A percentile compares a stretch with the other conserved stretches of the same genome.
These are phyloP conservation scores for Crucihimalaya himalaica DNA, from an alignment of 345 rosid species.

Conservation along the genomic window DNA sequence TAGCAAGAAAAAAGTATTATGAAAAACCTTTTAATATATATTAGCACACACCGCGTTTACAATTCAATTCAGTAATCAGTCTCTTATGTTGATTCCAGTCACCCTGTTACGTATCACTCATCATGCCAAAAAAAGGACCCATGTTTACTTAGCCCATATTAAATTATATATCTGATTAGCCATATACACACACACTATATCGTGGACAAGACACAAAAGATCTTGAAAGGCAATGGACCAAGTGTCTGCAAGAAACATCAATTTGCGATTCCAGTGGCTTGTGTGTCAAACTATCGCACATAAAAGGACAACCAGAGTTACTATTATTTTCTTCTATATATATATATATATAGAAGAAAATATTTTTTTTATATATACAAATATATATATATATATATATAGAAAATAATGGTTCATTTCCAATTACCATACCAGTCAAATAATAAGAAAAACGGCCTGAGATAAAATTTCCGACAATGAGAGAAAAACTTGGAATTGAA, in stretches of 20 bases:
- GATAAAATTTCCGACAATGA: not conserved
- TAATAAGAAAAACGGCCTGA: not conserved
- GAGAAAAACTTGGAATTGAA: not conserved
- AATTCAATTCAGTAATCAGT: not conserved
- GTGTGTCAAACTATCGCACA: conserved; percentile 34
- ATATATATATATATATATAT: no score
- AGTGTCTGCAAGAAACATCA: conserved; percentile 24
- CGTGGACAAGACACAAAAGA: conserved; percentile 36
- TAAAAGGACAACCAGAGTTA: not conserved
- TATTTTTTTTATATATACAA: no score
- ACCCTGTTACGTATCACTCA: conserved; percentile 29
- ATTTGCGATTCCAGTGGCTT: not conserved
- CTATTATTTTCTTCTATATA: not conserved
- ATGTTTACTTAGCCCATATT: conserved; percentile 27
- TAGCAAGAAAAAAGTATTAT: not conserved
- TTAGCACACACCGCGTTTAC: not conserved
- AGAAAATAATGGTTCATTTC: not conserved
- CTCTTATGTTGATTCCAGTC: not conserved
- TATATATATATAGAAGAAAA: no score
- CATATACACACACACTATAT: not conserved
- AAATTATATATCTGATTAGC: not conserved
- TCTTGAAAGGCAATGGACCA: conserved; percentile 26
- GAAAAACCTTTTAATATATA: not conserved
- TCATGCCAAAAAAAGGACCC: conserved; percentile 37
- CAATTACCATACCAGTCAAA: not conserved